phyloP scores from a whole-genome alignment of 805 yeast genomes.

The Peterozyma toletana region DNA sequence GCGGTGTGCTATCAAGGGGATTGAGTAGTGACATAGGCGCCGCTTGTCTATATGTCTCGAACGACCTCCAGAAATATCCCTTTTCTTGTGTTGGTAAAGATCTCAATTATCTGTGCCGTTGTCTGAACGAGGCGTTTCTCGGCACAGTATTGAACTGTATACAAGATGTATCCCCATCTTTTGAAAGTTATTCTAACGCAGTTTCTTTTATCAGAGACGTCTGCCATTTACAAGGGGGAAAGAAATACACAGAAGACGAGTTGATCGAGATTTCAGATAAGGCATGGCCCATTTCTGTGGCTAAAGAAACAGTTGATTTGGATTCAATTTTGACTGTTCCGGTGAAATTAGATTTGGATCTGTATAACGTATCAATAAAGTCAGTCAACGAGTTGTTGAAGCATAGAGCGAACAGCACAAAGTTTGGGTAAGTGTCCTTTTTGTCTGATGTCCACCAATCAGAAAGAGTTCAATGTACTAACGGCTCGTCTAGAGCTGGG shows the following conservation, averaged over 20 bases:
- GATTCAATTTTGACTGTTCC: constrained; percentile 18
- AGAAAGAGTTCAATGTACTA: no score
- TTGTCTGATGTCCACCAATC: no score
- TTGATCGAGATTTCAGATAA: constrained; percentile 20
- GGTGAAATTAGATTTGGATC: constrained; percentile 14
- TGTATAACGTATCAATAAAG: constrained; percentile 18
- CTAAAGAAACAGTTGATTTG: neutral
- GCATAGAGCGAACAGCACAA: constrained; percentile 22
- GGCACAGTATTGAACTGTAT: constrained; percentile 29
- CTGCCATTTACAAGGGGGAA: constrained; percentile 24
- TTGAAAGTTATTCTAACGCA: constrained; percentile 20
- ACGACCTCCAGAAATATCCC: constrained; percentile 23
- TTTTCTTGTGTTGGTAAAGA: constrained; percentile 25
- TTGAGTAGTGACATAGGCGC: constrained; percentile 27
- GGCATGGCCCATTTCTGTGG: constrained; percentile 12
- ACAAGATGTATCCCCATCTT: constrained; percentile 20
- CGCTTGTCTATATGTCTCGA: constrained; percentile 26
- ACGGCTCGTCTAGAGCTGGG: neutral
- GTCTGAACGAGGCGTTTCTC: constrained; percentile 23
- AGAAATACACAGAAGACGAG: constrained; percentile 18
- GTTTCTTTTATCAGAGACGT: constrained; percentile 24
- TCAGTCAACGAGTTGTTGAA: constrained; percentile 19
- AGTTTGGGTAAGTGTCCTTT: constrained; percentile 13
- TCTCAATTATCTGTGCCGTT: constrained; percentile 25
- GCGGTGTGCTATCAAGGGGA: constrained; percentile 14